Evolutionary conservation across 768 basidiomycete genomes (phyloP).

Genomic region (Mycena leptocephala): DNA sequence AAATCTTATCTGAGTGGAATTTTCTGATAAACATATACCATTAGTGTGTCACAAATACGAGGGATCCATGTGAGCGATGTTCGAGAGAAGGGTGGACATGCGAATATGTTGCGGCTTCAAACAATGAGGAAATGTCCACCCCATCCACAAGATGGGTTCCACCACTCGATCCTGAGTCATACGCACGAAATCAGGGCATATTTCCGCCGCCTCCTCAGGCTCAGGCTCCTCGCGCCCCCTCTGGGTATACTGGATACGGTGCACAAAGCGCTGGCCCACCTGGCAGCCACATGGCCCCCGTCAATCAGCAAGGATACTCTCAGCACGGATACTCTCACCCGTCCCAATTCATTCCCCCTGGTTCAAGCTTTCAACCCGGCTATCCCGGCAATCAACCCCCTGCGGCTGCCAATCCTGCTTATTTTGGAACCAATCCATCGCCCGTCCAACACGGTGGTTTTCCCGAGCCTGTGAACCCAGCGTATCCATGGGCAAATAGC

Average conservation of each 20-base stretch:
- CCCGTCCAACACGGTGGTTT: conserved; percentile 25
- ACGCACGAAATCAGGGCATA: conserved; percentile 18
- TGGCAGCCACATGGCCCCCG: background rate
- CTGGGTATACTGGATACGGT: background rate
- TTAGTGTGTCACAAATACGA: conserved; percentile 16
- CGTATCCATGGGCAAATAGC: conserved; percentile 20
- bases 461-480: conserved; percentile 8
- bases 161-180: conserved; percentile 32
- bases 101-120: conserved; percentile 22
- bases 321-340: background rate
- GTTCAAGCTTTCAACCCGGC: background rate
- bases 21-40: background rate
- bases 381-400: background rate
- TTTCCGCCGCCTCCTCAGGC: background rate
- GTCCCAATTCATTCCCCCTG: background rate
- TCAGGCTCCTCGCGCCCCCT: background rate
- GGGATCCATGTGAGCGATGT: conserved; percentile 28
- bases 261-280: background rate
- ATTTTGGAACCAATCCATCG: background rate
- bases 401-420: background rate
- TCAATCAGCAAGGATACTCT: background rate
- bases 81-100: conserved; percentile 22
- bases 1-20: background rate
- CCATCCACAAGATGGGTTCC: conserved; percentile 5
- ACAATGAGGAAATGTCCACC: background rate